These are phyloP conservation scores for Actinomucor elegans DNA, from an alignment of 371 early-diverging fungal genomes.

Conservation along the genomic window DNA sequence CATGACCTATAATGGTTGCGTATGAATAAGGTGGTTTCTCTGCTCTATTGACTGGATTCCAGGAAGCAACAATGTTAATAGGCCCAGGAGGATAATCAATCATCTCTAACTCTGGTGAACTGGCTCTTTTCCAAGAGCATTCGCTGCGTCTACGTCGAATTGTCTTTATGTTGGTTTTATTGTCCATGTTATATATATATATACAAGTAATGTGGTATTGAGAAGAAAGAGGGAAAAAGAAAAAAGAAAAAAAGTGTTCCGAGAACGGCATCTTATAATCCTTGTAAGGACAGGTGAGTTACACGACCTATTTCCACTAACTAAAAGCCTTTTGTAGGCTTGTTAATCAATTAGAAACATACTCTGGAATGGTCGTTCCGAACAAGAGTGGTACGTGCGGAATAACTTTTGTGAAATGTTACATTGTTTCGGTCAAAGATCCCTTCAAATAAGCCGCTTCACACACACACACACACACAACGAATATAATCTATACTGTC, in stretches of 20 bases:
- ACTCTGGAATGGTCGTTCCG: not conserved
- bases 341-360: not conserved
- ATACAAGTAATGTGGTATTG: not conserved
- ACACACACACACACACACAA: not conserved
- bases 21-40: constrained; percentile 93
- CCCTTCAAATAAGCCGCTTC: constrained; percentile 2
- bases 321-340: not conserved
- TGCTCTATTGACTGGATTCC: constrained; percentile 41
- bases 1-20: constrained; percentile 90
- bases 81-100: constrained; percentile 20
- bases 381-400: constrained; percentile 10
- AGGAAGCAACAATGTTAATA: constrained; percentile 24
- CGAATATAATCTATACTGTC: not conserved
- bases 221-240: constrained; percentile 4
- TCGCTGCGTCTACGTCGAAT: constrained; percentile 18
- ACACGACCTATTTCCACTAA: not conserved
- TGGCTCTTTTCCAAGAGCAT: constrained; percentile 3
- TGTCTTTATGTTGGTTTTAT: constrained; percentile 1
- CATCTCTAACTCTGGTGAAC: not conserved
- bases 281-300: constrained; percentile 9
- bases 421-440: not conserved
- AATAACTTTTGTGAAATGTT: constrained; percentile 10
- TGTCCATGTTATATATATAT: not conserved
- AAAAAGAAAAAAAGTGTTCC: constrained; percentile 4
- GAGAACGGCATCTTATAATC: constrained; percentile 3